These are phyloP conservation scores for Oryza coarctata DNA, from an alignment of 176 grass and related monocot species.

Conservation along the genomic window DNA sequence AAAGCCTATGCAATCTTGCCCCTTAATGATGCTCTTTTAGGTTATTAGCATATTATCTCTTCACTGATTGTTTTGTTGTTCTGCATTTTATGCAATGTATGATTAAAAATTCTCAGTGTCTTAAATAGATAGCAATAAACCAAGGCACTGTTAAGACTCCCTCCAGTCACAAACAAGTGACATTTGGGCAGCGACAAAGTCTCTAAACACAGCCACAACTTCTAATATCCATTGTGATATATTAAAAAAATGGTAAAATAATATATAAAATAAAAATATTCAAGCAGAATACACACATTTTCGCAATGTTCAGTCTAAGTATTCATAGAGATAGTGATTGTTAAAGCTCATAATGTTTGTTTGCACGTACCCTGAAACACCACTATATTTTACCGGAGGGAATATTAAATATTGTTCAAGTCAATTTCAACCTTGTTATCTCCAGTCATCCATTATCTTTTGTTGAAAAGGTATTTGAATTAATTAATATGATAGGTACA, in stretches of 20 bases:
- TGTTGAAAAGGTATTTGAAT: conserved; percentile 8
- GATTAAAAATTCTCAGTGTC: neutral
- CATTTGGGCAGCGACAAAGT: neutral
- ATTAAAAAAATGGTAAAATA: neutral
- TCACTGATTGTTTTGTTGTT: neutral
- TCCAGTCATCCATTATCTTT: conserved; percentile 15
- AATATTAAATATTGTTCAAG: conserved; percentile 11
- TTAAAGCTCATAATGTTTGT: neutral
- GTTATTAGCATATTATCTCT: conserved; percentile 16
- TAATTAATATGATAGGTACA: conserved; percentile 10
- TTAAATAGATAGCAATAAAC: neutral
- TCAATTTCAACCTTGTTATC: conserved; percentile 26
- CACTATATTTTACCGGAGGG: neutral
- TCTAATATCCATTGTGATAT: neutral
- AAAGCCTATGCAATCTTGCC: conserved; percentile 11
- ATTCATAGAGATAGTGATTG: neutral
- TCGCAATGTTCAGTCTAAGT: neutral
- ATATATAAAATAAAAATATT: neutral
- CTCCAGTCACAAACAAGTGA: neutral
- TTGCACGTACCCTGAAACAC: neutral
- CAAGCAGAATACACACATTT: neutral
- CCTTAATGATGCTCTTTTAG: neutral
- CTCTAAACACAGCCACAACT: neutral
- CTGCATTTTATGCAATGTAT: neutral
- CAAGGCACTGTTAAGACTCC: neutral